Evolutionary conservation across 108 stramenopile species (phyloP).

Genomic region (Cylindrotheca closterium): DNA sequence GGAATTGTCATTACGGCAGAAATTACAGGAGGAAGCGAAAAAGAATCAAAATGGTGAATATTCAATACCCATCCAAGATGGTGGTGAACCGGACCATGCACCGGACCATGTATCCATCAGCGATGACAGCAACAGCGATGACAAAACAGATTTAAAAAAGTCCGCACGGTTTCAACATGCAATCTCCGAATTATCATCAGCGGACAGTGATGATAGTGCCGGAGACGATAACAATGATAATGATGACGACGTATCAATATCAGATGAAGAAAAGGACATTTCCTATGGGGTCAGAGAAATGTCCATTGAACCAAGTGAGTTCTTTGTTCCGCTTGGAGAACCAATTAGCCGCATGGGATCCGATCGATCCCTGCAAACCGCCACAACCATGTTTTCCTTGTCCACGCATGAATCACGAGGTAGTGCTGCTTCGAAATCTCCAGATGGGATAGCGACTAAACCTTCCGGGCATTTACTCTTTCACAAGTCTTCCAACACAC

Average conservation of each 20-base stretch:
- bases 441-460: no score
- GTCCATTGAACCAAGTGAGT: not conserved
- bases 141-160: not conserved
- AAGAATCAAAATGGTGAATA: no score
- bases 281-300: not conserved
- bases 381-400: not conserved
- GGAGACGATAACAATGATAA: not conserved
- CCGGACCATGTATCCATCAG: no score
- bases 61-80: no score
- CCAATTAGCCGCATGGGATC: not conserved
- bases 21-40: no score
- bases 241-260: not conserved
- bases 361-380: not conserved
- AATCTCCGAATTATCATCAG: not conserved
- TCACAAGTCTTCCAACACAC: conserved; percentile 2
- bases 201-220: not conserved
- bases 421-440: not conserved
- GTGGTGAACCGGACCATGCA: no score
- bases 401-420: not conserved
- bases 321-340: not conserved
- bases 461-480: no score
- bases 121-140: no score
- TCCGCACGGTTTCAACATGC: not conserved
- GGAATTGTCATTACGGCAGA: no score
- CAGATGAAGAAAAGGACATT: not conserved